Evolutionary conservation across 257 asterid species (phyloP), one percentile per base, ranked within the genome.

Genomic region (Nicotiana sylvestris): DNA sequence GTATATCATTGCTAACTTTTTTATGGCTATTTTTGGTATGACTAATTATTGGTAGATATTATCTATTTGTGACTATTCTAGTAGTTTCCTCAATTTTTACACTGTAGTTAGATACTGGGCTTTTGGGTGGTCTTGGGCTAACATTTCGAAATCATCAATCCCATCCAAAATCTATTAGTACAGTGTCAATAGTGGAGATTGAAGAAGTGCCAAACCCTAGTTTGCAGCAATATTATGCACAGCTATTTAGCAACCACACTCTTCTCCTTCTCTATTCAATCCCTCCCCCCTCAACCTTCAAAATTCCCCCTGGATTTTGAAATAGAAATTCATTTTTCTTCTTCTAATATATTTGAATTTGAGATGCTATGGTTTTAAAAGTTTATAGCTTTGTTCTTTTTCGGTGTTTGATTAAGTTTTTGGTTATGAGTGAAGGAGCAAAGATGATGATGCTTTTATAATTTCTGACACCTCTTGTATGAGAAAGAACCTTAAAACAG

Each of bases 381-480:
- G n/a, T 15, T 15, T 15, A 4, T 16, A 16, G 61, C 7, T 4
- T 56, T 16, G 5, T 12, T 16, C 61, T 5, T 56, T 56, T 16
- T 4, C 16, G 39, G 6, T 35, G 39, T 56, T 15, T 5, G 4
- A 51, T 51, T 56, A 4, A 55, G 5, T 55, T 55, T 55, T 55
- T 12, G 0, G 17, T 2, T 13, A 2, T 2, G 35, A 32, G 0
- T 4, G 55, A 8, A 1, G 15, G 4, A 83, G 86, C 88, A 55
- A 86, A 58, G 96, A 93, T 91, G 96, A 81, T 11, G 43, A 51
- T 86, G 94, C 94, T 49, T 49, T 46, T 60, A 9, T 55, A 78
- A 35, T 72, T 92, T 93, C 94, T 90, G 95, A 91, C 95, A 92
- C 97, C 95, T 93, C 97, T 91, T 91, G 93, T 93, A 92, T 92